Evolutionary conservation across 345 rosid species (phyloP), one percentile per base, ranked within the genome.

Genomic region (Dipteronia sinensis): DNA sequence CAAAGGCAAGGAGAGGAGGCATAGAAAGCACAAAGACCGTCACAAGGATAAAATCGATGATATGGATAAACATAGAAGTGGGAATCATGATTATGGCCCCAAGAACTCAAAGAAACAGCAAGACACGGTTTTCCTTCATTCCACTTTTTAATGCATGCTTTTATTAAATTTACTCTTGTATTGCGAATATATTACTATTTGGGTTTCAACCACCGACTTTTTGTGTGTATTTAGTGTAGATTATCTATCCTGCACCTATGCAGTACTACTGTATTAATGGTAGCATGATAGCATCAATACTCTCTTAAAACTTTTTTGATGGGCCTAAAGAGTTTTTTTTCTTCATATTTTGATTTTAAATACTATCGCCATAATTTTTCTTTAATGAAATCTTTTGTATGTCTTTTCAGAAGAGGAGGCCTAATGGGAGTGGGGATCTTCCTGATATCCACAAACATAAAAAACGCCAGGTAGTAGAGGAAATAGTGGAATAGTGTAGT

Each of bases 321-420:
- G 49, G 6, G 15, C 44, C 62, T 27, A 25, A 27, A 27, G 17
- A 27, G 20, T 47, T 42, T 61, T 20, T 17, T 15, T n/a, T n/a
- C n/a, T n/a, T 46, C 49, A 10, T 42, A 58, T 34, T 34, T 34
- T 34, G 38, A 34, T 34, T 34, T 19, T 6, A 56, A n/a, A n/a
- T 56, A 20, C 17, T 56, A 13, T 13, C 16, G 55, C 16, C 55
- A 49, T 49, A 49, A 13, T 13, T 15, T 56, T 34, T 34, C 38
- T 56, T 56, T 56, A 56, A n/a, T 56, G 62, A 56, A 73, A 51
- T 29, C 8, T 55, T 29, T 53, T 78, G 59, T 31, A 29, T 76
- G 22, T 76, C 46, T 64, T 75, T 82, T 77, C 91, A 95, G 98
- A 93, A 92, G 90, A 88, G 98, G 87, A 93, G 89, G 89, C 97